Conservation (phyloP, 2,329 filamentous ascomycete genomes). For the Colletotrichum higginsianum region DNA sequence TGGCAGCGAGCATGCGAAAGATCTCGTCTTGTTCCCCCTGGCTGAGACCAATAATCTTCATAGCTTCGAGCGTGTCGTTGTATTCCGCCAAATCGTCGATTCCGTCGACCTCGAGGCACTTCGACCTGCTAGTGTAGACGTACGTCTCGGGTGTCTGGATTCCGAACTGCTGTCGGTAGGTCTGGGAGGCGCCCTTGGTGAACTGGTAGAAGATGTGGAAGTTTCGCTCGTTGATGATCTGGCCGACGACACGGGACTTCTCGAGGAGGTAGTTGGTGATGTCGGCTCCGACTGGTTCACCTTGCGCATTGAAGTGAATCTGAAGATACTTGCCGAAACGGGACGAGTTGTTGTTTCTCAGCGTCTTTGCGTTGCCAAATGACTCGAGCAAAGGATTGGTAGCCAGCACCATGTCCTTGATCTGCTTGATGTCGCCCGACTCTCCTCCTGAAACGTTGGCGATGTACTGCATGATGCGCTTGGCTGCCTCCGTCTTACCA, state of each 20-base stretch:
- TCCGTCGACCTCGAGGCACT: conserved; percentile 93
- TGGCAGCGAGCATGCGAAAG: conserved; percentile 92
- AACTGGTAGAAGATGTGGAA: conserved; percentile 99
- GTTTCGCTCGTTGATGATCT: conserved; percentile 95
- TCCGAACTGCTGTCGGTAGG: conserved; percentile 89
- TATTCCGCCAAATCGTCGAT: conserved; percentile 95
- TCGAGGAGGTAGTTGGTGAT: conserved; percentile 99
- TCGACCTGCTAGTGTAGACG: conserved; percentile 92
- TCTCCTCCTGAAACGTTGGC: conserved; percentile 92
- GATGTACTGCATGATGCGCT: conserved; percentile 99
- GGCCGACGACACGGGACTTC: conserved; percentile 94
- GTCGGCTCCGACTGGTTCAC: conserved; percentile 94
- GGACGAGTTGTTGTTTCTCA: conserved; percentile 99
- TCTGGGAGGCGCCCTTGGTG: conserved; percentile 90
- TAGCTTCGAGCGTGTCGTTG: conserved; percentile 90
- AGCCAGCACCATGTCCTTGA: conserved; percentile 99
- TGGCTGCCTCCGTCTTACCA: conserved; percentile 98
- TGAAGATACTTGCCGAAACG: conserved; percentile 99
- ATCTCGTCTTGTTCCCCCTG: conserved; percentile 95
- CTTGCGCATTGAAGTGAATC: conserved; percentile 92
- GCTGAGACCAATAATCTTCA: conserved; percentile 91
- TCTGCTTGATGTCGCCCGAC: conserved; percentile 91
- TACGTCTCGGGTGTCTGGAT: conserved; percentile 94
- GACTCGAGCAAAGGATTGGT: conserved; percentile 98
- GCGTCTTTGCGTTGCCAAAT: conserved; percentile 97